Evolutionary conservation across 306 rosid genomes (phyloP).

Genomic region (Pueraria montana): DNA sequence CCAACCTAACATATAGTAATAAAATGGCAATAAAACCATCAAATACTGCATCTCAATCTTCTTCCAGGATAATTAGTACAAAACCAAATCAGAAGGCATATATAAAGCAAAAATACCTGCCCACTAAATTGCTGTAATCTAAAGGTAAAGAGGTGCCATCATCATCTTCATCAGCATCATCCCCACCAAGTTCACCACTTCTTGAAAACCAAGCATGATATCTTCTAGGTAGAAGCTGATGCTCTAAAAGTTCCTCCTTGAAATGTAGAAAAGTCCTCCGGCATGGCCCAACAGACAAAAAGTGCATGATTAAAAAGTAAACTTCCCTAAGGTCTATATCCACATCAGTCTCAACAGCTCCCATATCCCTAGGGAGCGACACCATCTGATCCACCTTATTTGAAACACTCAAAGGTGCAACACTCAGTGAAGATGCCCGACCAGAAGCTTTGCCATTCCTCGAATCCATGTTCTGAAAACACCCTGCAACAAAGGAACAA

Average conservation of each 20-base stretch:
- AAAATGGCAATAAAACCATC: slow-evolving; percentile 19
- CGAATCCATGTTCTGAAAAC: slow-evolving; percentile 59
- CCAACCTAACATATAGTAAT: slow-evolving; percentile 25
- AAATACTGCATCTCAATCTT: slow-evolving; percentile 8
- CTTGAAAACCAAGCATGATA: slow-evolving; percentile 94
- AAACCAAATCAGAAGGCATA: neutral
- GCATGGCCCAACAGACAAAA: slow-evolving; percentile 86
- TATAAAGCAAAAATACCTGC: slow-evolving; percentile 65
- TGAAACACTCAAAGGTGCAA: slow-evolving; percentile 61
- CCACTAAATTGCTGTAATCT: slow-evolving; percentile 65
- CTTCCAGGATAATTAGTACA: neutral
- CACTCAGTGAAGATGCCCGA: slow-evolving; percentile 54
- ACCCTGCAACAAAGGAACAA: slow-evolving; percentile 56
- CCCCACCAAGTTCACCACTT: slow-evolving; percentile 54
- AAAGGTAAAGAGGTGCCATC: slow-evolving; percentile 79
- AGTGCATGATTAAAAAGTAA: slow-evolving; percentile 84
- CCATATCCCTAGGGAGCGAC: slow-evolving; percentile 47
- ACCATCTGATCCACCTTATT: slow-evolving; percentile 65
- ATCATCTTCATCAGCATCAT: slow-evolving; percentile 56
- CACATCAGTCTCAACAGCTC: slow-evolving; percentile 59
- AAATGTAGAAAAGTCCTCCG: slow-evolving; percentile 70
- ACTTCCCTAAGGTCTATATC: slow-evolving; percentile 79
- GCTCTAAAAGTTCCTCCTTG: slow-evolving; percentile 77
- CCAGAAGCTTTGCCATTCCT: slow-evolving; percentile 65
- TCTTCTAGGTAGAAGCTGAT: slow-evolving; percentile 90